A percentile compares a stretch with the other conserved stretches of the same genome.
phyloP scores from a whole-genome alignment of 1,139 yeast species.

The Saccharomyces hybrid region DNA sequence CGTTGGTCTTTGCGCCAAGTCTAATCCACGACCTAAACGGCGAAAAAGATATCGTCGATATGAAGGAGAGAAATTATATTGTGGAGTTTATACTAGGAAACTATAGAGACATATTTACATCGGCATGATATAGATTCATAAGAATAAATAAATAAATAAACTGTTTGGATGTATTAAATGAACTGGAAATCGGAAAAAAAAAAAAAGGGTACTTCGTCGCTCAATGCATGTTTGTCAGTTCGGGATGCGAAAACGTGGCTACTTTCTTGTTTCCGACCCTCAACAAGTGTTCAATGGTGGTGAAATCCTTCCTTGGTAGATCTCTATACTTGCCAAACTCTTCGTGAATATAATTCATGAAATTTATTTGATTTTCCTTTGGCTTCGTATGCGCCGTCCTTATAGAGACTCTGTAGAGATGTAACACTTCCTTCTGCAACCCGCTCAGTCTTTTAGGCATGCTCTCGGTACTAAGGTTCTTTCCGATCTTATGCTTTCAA shows the following conservation, averaged over 20 bases:
- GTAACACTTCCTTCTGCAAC: slow-evolving; percentile 55
- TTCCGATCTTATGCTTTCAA: neutral
- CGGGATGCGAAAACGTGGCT: slow-evolving; percentile 65
- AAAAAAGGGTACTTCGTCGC: neutral
- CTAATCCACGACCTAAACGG: slow-evolving; percentile 73
- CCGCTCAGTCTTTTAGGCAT: slow-evolving; percentile 42
- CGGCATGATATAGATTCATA: neutral
- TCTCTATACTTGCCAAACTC: slow-evolving; percentile 58
- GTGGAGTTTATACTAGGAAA: slow-evolving; percentile 68
- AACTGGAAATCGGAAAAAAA: neutral
- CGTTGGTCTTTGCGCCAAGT: slow-evolving; percentile 95
- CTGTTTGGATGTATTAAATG: neutral
- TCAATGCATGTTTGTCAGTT: slow-evolving; percentile 54
- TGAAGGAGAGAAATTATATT: slow-evolving; percentile 71
- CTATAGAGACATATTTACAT: slow-evolving; percentile 17
- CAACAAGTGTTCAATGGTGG: slow-evolving; percentile 77
- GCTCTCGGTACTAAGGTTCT: neutral
- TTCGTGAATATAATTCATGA: slow-evolving; percentile 34
- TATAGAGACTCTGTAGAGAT: slow-evolving; percentile 52
- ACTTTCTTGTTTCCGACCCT: slow-evolving; percentile 66
- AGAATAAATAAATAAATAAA: neutral
- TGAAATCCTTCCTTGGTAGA: slow-evolving; percentile 70
- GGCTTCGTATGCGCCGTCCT: slow-evolving; percentile 55
- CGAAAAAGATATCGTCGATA: slow-evolving; percentile 76
- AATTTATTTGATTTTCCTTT: slow-evolving; percentile 31